A percentile compares a stretch with the other conserved stretches of the same genome.
phyloP scores from a whole-genome alignment of 2,329 filamentous ascomycete species.

The Sarocladium strictum region DNA sequence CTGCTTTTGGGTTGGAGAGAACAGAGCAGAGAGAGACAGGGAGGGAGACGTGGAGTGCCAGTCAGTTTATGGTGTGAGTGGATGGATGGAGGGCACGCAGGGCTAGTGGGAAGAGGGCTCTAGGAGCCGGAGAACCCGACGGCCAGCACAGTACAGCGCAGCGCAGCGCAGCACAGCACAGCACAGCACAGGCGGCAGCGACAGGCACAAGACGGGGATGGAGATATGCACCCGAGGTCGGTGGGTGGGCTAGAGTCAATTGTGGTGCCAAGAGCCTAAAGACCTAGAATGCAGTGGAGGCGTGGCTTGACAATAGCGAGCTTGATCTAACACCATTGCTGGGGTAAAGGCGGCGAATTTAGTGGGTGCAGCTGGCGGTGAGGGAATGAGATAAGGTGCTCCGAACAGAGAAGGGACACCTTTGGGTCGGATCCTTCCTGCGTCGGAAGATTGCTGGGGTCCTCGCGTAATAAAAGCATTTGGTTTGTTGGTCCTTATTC shows the following conservation, averaged over 20 bases:
- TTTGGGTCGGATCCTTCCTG: neutral
- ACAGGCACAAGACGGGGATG: too few species aligned
- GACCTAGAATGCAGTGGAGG: neutral
- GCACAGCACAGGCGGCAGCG: neutral
- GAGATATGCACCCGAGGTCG: neutral
- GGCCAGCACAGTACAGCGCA: neutral
- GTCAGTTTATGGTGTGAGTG: neutral
- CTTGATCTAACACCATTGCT: conserved; percentile 7
- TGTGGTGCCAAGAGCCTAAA: neutral
- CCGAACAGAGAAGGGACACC: too few species aligned
- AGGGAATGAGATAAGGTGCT: conserved; percentile 1
- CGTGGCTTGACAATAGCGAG: conserved; percentile 6
- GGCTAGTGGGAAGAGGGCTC: neutral
- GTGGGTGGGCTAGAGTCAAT: conserved; percentile 3
- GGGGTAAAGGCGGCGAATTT: conserved; percentile 3
- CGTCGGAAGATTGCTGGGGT: neutral
- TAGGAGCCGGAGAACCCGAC: conserved; percentile 1
- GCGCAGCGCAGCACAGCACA: neutral
- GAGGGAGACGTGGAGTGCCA: neutral
- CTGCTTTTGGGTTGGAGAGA: neutral
- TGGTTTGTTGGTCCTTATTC: neutral
- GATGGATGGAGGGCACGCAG: neutral
- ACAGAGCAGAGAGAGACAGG: neutral
- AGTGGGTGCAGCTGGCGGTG: neutral
- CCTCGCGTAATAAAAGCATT: too few species aligned